phyloP scores from a whole-genome alignment of 805 yeast species.

The Teunomyces kruisii region DNA sequence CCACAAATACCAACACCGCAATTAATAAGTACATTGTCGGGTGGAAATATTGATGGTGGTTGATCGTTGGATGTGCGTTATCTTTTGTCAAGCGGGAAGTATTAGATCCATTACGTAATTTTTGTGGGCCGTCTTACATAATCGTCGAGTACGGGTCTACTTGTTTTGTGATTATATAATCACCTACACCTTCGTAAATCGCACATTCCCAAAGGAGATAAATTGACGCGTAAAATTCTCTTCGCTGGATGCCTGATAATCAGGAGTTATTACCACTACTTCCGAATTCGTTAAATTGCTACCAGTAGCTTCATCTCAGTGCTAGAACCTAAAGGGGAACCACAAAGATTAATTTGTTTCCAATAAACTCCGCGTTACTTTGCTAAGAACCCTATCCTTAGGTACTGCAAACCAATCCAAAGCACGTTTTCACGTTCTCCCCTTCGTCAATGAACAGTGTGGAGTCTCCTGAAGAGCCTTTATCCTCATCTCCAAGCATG shows the following conservation, averaged over 20 bases:
- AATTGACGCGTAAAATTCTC: slow-evolving; percentile 9
- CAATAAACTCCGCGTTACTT: no score
- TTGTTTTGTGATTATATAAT: background rate
- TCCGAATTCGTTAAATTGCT: slow-evolving; percentile 2
- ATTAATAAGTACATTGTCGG: background rate
- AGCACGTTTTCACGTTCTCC: no score
- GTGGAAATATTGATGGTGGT: background rate
- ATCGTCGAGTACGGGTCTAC: background rate
- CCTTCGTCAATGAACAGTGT: background rate
- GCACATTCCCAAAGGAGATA: slow-evolving; percentile 7
- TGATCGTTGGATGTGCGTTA: no score
- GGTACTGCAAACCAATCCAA: no score
- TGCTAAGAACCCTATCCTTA: no score
- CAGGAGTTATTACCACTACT: background rate
- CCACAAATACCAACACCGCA: slow-evolving; percentile 9
- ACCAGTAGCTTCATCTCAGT: background rate
- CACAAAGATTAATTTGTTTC: no score
- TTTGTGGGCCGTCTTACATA: no score
- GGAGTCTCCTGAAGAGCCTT: slow-evolving; percentile 4
- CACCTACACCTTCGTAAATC: no score
- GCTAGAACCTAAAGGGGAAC: no score
- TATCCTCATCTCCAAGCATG: background rate
- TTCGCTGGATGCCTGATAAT: slow-evolving; percentile 2
- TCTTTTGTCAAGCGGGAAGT: no score
- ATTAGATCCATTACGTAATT: no score